Conservation (phyloP, 2,329 filamentous ascomycete genomes). For the Xylaria sp. region DNA sequence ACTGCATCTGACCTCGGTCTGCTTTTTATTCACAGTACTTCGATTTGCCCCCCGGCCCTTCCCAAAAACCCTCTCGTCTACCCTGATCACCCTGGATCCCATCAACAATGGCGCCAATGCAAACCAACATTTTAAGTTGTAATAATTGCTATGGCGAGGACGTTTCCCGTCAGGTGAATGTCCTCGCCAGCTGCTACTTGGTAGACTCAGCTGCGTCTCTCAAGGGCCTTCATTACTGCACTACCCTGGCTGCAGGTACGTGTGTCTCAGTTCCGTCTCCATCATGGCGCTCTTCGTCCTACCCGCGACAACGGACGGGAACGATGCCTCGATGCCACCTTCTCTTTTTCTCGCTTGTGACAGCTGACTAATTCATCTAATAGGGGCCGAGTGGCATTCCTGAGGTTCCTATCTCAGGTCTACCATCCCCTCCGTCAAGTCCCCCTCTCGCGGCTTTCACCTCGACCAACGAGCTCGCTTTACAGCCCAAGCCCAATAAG, state of each 20-base stretch:
- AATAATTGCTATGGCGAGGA: slow-evolving; percentile 75
- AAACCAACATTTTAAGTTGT: slow-evolving; percentile 63
- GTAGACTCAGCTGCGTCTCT: slow-evolving; percentile 69
- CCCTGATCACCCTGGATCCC: slow-evolving; percentile 28
- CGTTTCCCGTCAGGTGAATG: slow-evolving; percentile 60
- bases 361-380: neutral
- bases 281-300: neutral
- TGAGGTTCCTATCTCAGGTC: slow-evolving; percentile 82
- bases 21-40: neutral
- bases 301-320: neutral
- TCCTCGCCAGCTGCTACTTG: slow-evolving; percentile 88
- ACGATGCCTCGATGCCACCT: no score
- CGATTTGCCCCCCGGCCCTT: neutral
- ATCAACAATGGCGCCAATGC: slow-evolving; percentile 61
- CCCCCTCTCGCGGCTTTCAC: slow-evolving; percentile 78
- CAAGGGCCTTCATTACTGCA: slow-evolving; percentile 89
- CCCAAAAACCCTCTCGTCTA: neutral
- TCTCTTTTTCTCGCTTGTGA: neutral
- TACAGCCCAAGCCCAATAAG: slow-evolving; percentile 52
- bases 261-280: neutral
- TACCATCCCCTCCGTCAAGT: slow-evolving; percentile 80
- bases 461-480: slow-evolving; percentile 61
- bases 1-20: neutral
- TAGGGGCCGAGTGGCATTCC: slow-evolving; percentile 86
- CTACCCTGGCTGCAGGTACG: slow-evolving; percentile 77